Evolutionary conservation across 2,329 filamentous ascomycete species (phyloP), one percentile per base, ranked within the genome.

Genomic region (Trichoderma oligosporum): DNA sequence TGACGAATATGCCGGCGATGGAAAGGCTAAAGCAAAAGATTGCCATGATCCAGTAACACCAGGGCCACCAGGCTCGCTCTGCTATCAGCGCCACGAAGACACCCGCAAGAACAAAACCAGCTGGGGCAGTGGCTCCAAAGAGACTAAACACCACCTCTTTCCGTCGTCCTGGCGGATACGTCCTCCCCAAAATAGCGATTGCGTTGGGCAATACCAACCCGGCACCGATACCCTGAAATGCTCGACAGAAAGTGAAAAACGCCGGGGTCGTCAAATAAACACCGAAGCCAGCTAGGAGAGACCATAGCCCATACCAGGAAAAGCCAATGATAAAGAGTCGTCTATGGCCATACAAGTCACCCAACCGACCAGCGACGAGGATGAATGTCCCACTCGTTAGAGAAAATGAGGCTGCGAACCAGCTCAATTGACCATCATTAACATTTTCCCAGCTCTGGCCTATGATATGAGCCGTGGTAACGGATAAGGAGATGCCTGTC

Each of bases 131-230:
- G 18, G 68, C 72, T 16, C 69, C 71, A 59, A 74, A 73, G 12
- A 72, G 42, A 33, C 66, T 65, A 39, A 73, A 70, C 2, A 69
- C 66, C 63, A 73, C 66, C 18, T 67, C 64, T 56, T 74, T 71
- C 7, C 67, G 67, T 9, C 59, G 59, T 0, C 72, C 71, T 0
- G 67, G 66, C 2, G 71, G 66, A 63, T 84, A 85, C 1, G 76
- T 74, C 0, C 71, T 70, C 4, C 82, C 81, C 3, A 85, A 65
- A 14, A 86, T 72, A 2, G 81, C 82, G 25, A 85, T 68, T 2
- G 71, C 78, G 62, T 84, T 85, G 0, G 82, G 82, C n/a, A 85
- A 66, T 44, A 76, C 63, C 42, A 85, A 72, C 0, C 82, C 78
- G 0, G 81, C 78, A 0, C 82, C 82, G 33, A 82, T 76, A 1